Evolutionary conservation across 192 early-diverging fungal genomes (phyloP), one percentile per base, ranked within the genome.

Genomic region (Rhizophagus sp.): DNA sequence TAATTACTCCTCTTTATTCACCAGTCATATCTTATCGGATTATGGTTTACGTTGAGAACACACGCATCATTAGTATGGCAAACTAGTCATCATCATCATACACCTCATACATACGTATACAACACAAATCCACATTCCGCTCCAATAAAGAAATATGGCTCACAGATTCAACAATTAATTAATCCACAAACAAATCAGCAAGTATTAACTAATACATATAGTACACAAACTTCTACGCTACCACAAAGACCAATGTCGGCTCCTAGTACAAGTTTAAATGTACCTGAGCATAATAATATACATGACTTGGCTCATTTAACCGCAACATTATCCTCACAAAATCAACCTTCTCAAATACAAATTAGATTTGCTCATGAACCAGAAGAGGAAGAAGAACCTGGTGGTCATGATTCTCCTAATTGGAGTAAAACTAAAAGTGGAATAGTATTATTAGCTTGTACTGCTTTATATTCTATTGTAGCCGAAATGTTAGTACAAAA

Each of bases 11-110:
- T 57, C 15, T 13, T 57, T 17, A 5, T 57, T 57, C 66, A n/a
- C 22, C 74, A 93, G 76, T 91, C 95, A 41, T 99, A 99, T 81
- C 82, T 92, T 61, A 92, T 97, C 78, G 98, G 96, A 41, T 88
- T 99, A 73, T 93, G 91, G 89, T 99, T 98, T 76, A 96, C 95
- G 73, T 90, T 99, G 30, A 90, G 93, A 70, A 99, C 98, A 0
- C 98, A 99, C 80, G 92, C 94, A 47, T 88, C 93, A 75, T 90
- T 88, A 78, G 88, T 94, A 24, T 91, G 92, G 87, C 90, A 93
- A 78, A 88, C 89, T 4, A 83, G 87, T 73, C 86, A 89, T 57
- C 88, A 63, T 63, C 4, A 2, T 24, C 52, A 57, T 47, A 62
- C 57, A 41, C 34, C 36, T 64, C 36, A 36, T 4, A 5, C 36